Conservation (phyloP, 352 stramenopile genomes). For the Phytophthora kernoviae region DNA sequence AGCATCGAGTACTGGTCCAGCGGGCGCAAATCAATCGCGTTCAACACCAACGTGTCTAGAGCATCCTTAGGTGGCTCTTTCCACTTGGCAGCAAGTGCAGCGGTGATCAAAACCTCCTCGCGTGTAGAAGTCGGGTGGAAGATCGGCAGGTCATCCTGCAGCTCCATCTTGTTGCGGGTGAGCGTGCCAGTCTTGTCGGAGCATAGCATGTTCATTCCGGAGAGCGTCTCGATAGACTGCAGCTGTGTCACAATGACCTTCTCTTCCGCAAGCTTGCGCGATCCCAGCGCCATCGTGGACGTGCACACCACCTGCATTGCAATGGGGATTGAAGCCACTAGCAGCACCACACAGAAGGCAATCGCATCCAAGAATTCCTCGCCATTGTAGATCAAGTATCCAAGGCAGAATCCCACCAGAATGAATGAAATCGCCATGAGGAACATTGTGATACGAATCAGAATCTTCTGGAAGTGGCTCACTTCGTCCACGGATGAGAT, state of each 20-base stretch:
- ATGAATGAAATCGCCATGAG: slow-evolving; percentile 88
- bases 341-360: slow-evolving; percentile 89
- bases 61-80: slow-evolving; percentile 93
- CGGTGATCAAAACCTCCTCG: slow-evolving; percentile 90
- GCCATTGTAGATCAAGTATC: slow-evolving; percentile 86
- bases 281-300: slow-evolving; percentile 93
- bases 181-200: slow-evolving; percentile 97
- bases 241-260: slow-evolving; percentile 94
- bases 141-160: slow-evolving; percentile 92
- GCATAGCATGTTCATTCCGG: slow-evolving; percentile 94
- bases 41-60: slow-evolving; percentile 92
- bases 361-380: slow-evolving; percentile 80
- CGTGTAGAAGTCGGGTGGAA: slow-evolving; percentile 80
- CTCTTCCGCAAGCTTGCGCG: slow-evolving; percentile 87
- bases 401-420: slow-evolving; percentile 88
- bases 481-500: slow-evolving; percentile 78
- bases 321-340: slow-evolving; percentile 93
- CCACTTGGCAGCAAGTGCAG: slow-evolving; percentile 94
- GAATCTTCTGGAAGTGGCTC: slow-evolving; percentile 91
- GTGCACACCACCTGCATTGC: slow-evolving; percentile 94
- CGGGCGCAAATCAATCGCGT: slow-evolving; percentile 83
- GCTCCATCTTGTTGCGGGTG: slow-evolving; percentile 94
- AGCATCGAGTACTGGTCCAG: slow-evolving; percentile 87
- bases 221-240: slow-evolving; percentile 92
- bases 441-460: slow-evolving; percentile 92